Evolutionary conservation across 192 early-diverging fungal genomes (phyloP), one percentile per base, ranked within the genome.

Genomic region (Coemansia sp.): DNA sequence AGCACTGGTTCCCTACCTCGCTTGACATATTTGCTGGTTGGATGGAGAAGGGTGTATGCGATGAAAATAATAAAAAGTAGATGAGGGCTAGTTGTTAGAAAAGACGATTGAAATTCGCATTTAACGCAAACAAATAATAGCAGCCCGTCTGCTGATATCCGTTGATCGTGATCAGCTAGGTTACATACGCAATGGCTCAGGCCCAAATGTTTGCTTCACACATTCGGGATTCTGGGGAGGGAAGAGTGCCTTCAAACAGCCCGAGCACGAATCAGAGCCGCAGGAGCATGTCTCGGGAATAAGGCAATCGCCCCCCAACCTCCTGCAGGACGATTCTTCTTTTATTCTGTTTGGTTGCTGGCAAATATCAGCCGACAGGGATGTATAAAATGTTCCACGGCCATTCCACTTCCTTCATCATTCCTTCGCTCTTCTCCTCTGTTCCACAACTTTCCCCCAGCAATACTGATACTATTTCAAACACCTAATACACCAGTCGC

Each of bases 351-450:
- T 24, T 24, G 22, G 24, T 24, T 11, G 8, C 50, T 20, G 50
- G 50, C 50, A 34, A 34, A 18, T 60, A 7, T 16, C 29, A 36
- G 62, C 16, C 22, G 15, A 24, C 11, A 3, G 9, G 33, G 40
- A 64, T 64, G 62, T 57, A 57, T 57, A 60, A 60, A 60, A 33
- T 62, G 47, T 70, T 70, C 69, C 69, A 70, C 22, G 47, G 69
- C 33, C 62, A 22, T 70, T 70, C 69, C 40, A 40, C 64, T 81
- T 81, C 79, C 39, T 39, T 60, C 41, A 61, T 68, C 66, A 60
- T 80, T 80, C 73, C 53, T 66, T 55, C n/a, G 46, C 43, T 57
- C 60, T 76, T 72, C 68, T 44, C 60, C 57, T 62, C 50, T 13
- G 36, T 62, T 70, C 63, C 44, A 43, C 70, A 39, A 34, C 53